Conservation (phyloP, 345 rosid species). For the Syzygium jambos region DNA sequence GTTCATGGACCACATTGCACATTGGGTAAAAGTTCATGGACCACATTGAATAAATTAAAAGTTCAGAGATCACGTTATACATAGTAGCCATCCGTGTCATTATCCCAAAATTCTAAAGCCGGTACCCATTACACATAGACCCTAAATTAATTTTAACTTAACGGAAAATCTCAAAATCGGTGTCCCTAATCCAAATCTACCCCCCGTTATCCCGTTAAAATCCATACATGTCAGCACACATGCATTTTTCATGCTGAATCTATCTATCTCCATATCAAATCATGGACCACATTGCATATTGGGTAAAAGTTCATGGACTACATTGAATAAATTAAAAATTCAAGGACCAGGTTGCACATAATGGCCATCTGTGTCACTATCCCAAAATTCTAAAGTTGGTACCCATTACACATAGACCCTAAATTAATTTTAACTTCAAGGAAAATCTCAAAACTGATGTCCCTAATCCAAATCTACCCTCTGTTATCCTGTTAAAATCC, state of each 20-base stretch:
- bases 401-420: accelerated
- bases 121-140: accelerated
- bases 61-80: no score
- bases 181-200: not conserved
- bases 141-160: not conserved
- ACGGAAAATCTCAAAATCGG: not conserved
- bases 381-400: not conserved
- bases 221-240: not conserved
- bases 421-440: not conserved
- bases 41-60: no score
- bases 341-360: no score
- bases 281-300: no score
- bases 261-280: no score
- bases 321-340: no score
- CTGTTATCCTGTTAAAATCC: not conserved
- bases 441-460: no score
- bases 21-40: no score
- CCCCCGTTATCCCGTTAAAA: not conserved
- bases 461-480: not conserved
- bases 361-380: no score
- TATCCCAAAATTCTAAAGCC: not conserved
- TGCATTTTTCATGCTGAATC: not conserved
- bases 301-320: no score
- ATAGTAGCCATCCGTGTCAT: no score
- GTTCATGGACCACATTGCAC: no score